A percentile compares a stretch with the other conserved stretches of the same genome.
These are phyloP conservation scores for Perkinsus marinus DNA, from an alignment of 169 alveolate species.

Conservation along the genomic window DNA sequence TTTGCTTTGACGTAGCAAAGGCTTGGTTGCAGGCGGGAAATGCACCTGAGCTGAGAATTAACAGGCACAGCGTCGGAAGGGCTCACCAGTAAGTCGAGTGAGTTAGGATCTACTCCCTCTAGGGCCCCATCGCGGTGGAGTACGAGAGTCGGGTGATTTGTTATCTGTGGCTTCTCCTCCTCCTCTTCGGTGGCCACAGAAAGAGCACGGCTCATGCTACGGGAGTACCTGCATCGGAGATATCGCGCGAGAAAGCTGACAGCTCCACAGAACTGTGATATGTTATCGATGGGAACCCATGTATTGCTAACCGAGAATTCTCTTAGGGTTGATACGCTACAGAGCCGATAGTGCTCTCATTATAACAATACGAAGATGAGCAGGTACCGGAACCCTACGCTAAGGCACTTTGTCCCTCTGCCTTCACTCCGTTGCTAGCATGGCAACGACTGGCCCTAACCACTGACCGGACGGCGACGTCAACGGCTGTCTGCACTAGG, in stretches of 20 bases:
- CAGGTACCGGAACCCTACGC: too few species aligned
- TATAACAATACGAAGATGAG: too few species aligned
- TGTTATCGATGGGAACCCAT: too few species aligned
- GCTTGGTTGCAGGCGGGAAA: background rate
- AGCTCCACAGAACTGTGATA: too few species aligned
- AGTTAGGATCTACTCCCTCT: background rate
- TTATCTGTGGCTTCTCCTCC: background rate
- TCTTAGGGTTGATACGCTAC: too few species aligned
- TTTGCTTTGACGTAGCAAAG: background rate
- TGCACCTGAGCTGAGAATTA: background rate
- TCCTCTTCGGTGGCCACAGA: background rate
- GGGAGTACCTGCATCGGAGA: background rate
- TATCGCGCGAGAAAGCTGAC: background rate
- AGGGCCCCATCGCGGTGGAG: background rate
- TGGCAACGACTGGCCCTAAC: background rate
- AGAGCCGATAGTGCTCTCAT: too few species aligned
- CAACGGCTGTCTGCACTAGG: background rate
- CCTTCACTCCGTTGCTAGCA: background rate
- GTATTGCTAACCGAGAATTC: too few species aligned
- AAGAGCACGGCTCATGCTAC: background rate
- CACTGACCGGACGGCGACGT: background rate
- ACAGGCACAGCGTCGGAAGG: background rate
- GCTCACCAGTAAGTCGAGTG: background rate
- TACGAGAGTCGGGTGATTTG: background rate
- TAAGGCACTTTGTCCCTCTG: background rate